Evolutionary conservation across 2,329 filamentous ascomycete genomes (phyloP).

Genomic region (Trichophyton schoenleinii): DNA sequence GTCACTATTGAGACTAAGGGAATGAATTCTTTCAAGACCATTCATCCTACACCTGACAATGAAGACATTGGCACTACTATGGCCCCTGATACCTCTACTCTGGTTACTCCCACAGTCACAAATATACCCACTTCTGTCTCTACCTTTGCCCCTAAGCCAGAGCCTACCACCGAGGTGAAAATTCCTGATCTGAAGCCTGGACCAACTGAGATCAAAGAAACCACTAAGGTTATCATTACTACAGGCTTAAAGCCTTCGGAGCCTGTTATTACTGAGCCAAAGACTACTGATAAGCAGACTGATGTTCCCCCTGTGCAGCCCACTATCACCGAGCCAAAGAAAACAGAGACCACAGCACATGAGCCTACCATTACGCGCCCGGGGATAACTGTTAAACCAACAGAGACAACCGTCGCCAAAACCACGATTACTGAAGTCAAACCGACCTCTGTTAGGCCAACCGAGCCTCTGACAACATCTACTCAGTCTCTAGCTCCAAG

Average conservation of each 20-base stretch:
- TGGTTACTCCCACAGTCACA: background rate
- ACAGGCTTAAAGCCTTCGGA: too few species aligned
- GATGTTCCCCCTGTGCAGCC: too few species aligned
- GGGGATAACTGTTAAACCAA: background rate
- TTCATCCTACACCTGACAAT: background rate
- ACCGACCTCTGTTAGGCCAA: background rate
- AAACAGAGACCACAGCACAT: background rate
- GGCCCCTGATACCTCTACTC: background rate
- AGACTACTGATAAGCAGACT: too few species aligned
- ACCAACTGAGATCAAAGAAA: background rate
- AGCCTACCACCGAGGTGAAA: background rate
- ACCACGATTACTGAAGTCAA: background rate
- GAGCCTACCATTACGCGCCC: background rate
- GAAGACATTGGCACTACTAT: background rate
- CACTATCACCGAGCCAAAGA: background rate
- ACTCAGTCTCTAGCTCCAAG: background rate
- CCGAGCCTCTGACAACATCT: background rate
- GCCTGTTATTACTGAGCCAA: too few species aligned
- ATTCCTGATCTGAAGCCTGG: background rate
- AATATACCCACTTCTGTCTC: background rate
- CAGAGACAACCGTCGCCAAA: background rate
- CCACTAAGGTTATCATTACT: too few species aligned
- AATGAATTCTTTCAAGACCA: background rate
- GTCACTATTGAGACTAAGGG: slow-evolving; percentile 26
- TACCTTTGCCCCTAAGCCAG: background rate